Evolutionary conservation across 129 eudicot genomes (phyloP), one percentile per base, ranked within the genome.

Genomic region (Gnaphalium uliginosum): DNA sequence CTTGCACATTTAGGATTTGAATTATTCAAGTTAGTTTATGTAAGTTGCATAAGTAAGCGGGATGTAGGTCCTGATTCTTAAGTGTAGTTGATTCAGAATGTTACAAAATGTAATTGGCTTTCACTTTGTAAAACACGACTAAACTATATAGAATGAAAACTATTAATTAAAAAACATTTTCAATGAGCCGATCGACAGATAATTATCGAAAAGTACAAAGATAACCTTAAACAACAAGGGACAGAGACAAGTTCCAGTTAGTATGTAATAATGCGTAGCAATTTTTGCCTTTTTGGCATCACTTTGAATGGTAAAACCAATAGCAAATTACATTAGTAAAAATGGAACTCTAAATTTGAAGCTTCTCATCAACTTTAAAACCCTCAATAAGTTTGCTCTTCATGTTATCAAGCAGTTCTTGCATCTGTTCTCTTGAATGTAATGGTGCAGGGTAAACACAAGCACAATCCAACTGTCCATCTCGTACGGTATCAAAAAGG

Each of bases 361-460:
- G 23, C 70, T 29, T 78, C 50, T 29, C 79, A 5, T 41, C 75
- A 39, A 14, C 13, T 74, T 73, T 67, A 59, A 74, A 24, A 54
- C 78, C 76, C 51, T 84, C 83, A 24, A 77, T 39, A 76, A 84
- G 82, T 54, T 76, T 27, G 53, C 25, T 32, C 80, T 84, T 84
- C 85, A 84, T 84, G 37, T 57, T 50, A 18, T 62, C 74, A 29
- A 84, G 30, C 23, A 84, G n/a, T 39, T 81, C 85, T 63, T 67
- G 83, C 53, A 84, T 80, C 51, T 84, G 87, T 70, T 84, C 80
- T 79, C 87, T 81, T 24, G 85, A 84, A 79, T 84, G 87, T 24
- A 84, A 63, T 3, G 87, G 85, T 39, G 83, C 83, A 19, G 87
- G 87, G 56, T 84, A 84, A 61, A 84, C 87, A 72, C 87, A 84